Percentiles rank a stretch among this genome's conserved stretches.
Evolutionary conservation across 192 early-diverging fungal species (phyloP).

Genomic region (Entomortierella lignicola): DNA sequence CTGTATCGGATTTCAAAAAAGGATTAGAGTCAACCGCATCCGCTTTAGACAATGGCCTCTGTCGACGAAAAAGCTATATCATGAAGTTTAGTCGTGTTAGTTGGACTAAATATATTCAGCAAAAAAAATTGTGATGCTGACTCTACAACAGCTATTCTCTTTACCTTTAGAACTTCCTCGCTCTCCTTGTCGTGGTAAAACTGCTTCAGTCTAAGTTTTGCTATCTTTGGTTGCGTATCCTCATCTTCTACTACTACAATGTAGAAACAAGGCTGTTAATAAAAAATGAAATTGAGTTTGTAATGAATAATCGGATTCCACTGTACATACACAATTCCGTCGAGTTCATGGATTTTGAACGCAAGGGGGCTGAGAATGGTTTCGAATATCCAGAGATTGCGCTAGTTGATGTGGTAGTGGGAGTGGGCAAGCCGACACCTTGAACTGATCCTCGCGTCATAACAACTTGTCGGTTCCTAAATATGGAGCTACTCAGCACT

Average conservation of each 20-base stretch:
- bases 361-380: not conserved
- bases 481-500: slow-evolving; percentile 37
- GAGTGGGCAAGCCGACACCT: slow-evolving; percentile 1
- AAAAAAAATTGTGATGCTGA: too few relatives aligned
- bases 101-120: too few relatives aligned
- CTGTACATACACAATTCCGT: slow-evolving; percentile 4
- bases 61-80: slow-evolving; percentile 30
- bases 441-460: slow-evolving; percentile 32
- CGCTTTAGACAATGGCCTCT: slow-evolving; percentile 35
- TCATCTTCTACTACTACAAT: slow-evolving; percentile 19
- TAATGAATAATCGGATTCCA: not conserved
- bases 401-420: not conserved
- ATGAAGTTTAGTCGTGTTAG: too few relatives aligned
- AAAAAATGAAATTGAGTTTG: not conserved
- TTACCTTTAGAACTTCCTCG: slow-evolving; percentile 56
- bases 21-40: not conserved
- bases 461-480: slow-evolving; percentile 40
- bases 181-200: slow-evolving; percentile 47
- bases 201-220: slow-evolving; percentile 37
- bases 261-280: not conserved
- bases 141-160: too few relatives aligned
- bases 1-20: not conserved
- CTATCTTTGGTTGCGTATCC: slow-evolving; percentile 18
- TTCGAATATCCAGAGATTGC: not conserved
- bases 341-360: slow-evolving; percentile 10